phyloP scores from a whole-genome alignment of 2,329 filamentous ascomycete species.

The Erysiphe pulchra region DNA sequence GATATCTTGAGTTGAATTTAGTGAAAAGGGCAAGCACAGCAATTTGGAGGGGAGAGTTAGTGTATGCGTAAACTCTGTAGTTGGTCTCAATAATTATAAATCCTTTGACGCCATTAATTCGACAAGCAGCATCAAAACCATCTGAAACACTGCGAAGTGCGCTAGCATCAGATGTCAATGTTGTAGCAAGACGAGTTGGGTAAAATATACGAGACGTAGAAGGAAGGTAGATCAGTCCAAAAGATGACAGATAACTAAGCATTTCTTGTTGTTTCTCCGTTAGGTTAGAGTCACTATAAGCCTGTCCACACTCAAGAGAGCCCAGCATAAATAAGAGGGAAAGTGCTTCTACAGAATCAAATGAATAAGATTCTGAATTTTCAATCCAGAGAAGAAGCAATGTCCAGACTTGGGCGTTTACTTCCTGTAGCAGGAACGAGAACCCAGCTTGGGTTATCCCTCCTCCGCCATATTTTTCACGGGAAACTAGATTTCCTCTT shows the following conservation, averaged over 20 bases:
- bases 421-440: conserved; percentile 79
- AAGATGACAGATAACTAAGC: conserved; percentile 73
- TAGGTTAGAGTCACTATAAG: conserved; percentile 69
- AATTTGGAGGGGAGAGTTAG: conserved; percentile 78
- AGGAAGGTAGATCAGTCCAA: conserved; percentile 67
- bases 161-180: conserved; percentile 50
- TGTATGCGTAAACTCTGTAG: conserved; percentile 93
- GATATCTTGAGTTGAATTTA: conserved; percentile 69
- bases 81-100: conserved; percentile 96
- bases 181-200: conserved; percentile 81
- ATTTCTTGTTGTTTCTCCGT: conserved; percentile 64
- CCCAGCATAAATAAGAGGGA: conserved; percentile 92
- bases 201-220: conserved; percentile 42
- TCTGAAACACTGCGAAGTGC: conserved; percentile 45
- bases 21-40: conserved; percentile 79
- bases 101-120: conserved; percentile 29
- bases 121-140: conserved; percentile 39
- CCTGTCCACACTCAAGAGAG: conserved; percentile 70
- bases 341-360: conserved; percentile 82
- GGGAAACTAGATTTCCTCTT: conserved; percentile 55
- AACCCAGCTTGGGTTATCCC: conserved; percentile 85
- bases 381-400: conserved; percentile 82
- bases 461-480: conserved; percentile 21
- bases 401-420: conserved; percentile 94
- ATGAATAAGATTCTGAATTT: conserved; percentile 39